phyloP scores from a whole-genome alignment of 2,329 filamentous ascomycete species.

The Myriosclerotinia curreyana region DNA sequence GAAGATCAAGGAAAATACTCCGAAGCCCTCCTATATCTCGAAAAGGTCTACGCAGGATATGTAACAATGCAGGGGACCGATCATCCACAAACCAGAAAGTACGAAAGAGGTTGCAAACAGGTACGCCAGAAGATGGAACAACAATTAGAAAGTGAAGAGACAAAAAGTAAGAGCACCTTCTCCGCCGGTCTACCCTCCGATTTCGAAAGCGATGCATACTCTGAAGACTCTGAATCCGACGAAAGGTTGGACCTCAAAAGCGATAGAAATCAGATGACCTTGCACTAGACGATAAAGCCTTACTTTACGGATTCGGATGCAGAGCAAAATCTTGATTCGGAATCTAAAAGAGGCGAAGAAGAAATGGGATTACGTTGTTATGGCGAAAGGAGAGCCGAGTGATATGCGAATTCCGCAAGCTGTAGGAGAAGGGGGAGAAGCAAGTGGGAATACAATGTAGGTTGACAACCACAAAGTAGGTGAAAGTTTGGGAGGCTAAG shows the following conservation, averaged over 20 bases:
- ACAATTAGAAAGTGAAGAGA: background rate
- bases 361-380: background rate
- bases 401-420: background rate
- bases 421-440: too few species aligned
- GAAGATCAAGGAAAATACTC: background rate
- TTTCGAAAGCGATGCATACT: background rate
- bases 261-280: background rate
- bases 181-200: background rate
- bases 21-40: background rate
- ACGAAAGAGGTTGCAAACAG: rapidly evolving
- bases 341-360: too few species aligned
- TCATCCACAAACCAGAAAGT: rapidly evolving
- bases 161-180: background rate
- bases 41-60: background rate
- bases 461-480: too few species aligned
- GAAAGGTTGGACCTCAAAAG: background rate
- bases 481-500: too few species aligned
- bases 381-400: background rate
- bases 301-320: too few species aligned
- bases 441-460: background rate
- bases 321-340: background rate
- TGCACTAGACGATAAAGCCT: background rate
- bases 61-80: background rate
- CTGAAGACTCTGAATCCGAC: background rate
- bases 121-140: background rate